Base-by-base conservation (phyloP, 257 asterid species). In the Anisodus tanguticus region DNA sequence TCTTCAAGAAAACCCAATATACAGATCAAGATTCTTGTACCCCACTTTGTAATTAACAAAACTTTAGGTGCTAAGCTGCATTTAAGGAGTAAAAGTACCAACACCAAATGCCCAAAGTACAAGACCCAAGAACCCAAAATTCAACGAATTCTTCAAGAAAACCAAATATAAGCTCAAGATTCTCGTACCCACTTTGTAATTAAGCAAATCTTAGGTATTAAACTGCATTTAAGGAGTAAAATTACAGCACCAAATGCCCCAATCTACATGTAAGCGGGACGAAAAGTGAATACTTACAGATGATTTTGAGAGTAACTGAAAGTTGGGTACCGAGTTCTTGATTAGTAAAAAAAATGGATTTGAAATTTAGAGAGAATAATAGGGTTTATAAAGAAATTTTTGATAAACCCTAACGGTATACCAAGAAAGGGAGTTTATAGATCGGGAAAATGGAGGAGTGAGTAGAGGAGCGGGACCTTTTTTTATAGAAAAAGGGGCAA, bases 201-300 rank as follows among this genome's bases (percentile, higher is more conserved):
- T 39, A 9, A 22, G 3, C 12, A 31, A 78, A 87, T 78, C 90
- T 87, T 87, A 83, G 80, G 62, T 58, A 59, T 67, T 39, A 3
- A 5, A 26, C 55, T 45, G 31, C 81, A 78, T 63, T 15, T 72
- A 66, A 43, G 49, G 6, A 45, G 39, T 2, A 80, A 54, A 77
- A 74, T 31, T 53, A 86, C 79, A 57, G 68, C 79, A 49, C 45
- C 16, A 58, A 59, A 5, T 10, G 22, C 16, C 31, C 15, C 64
- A 72, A 13, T 26, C 17, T 45, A 7, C 54, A 39, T 39, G 13
- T 51, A 41, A 69, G 0, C 26, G 22, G 70, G 2, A 81, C 7
- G 71, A 79, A 41, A 79, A 58, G 47, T 67, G 83, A 63, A 59
- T 22, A 87, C 89, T 87, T 87, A 87, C 87, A 17, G 76, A 79